These are phyloP conservation scores for Hyphopichia khmerensis DNA, from an alignment of 1,139 yeast species.

Conservation along the genomic window DNA sequence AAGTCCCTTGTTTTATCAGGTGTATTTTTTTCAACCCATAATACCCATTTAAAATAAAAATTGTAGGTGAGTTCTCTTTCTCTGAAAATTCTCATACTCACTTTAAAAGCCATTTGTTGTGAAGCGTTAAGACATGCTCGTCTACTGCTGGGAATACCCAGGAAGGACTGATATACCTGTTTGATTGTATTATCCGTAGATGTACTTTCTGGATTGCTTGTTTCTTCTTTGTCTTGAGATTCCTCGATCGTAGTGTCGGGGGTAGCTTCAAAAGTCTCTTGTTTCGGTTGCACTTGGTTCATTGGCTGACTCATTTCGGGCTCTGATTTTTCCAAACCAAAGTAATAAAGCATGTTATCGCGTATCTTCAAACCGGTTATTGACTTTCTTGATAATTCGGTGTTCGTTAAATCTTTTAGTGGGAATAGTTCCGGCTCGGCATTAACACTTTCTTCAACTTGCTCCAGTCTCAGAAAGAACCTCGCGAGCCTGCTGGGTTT, in stretches of 20 bases:
- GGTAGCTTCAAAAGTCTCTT: neutral
- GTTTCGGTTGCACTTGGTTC: neutral
- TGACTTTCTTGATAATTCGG: neutral
- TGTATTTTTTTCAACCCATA: slow-evolving; percentile 11
- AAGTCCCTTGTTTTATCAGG: slow-evolving; percentile 1
- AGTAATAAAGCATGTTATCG: slow-evolving; percentile 14
- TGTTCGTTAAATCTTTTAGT: neutral
- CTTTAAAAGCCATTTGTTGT: slow-evolving; percentile 13
- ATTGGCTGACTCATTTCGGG: neutral
- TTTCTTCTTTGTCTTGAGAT: neutral
- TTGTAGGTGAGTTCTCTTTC: neutral
- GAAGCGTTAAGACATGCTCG: slow-evolving; percentile 12
- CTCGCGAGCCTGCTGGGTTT: neutral
- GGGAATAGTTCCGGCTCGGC: no score
- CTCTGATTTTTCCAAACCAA: slow-evolving; percentile 10
- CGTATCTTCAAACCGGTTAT: slow-evolving; percentile 13
- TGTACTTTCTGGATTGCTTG: neutral
- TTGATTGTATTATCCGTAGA: neutral
- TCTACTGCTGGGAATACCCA: slow-evolving; percentile 17
- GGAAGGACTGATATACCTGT: neutral
- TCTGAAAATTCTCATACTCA: slow-evolving; percentile 6
- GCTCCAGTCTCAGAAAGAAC: neutral
- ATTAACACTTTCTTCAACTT: neutral
- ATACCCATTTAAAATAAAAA: slow-evolving; percentile 19
- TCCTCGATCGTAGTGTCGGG: neutral